Percentiles rank a stretch among this genome's conserved stretches.
phyloP scores from a whole-genome alignment of 148 eudicot genomes.

The Rhododendron kiyosumense region DNA sequence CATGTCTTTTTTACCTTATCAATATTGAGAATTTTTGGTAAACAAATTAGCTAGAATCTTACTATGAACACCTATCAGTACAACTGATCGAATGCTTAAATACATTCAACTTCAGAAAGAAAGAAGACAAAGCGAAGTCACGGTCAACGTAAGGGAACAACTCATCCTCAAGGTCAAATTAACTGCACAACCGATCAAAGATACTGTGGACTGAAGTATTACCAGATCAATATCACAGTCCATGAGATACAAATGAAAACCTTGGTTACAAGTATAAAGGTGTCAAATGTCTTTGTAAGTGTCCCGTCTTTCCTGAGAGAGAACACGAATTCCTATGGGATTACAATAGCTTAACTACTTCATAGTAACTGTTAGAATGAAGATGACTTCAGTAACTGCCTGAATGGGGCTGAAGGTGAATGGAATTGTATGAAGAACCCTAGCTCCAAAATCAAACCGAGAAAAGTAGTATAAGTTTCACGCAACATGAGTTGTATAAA shows the following conservation, averaged over 20 bases:
- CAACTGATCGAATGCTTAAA: not conserved
- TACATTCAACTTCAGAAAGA: not conserved
- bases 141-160: not conserved
- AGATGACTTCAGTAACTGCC: not conserved
- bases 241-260: not conserved
- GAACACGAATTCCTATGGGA: not conserved
- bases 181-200: not conserved
- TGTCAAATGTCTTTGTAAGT: not conserved
- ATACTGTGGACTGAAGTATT: not conserved
- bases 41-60: too few species aligned
- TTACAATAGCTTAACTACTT: not conserved
- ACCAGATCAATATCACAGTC: not conserved
- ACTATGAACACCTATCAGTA: not conserved
- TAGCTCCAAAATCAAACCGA: not conserved
- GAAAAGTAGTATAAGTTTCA: not conserved
- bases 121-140: not conserved
- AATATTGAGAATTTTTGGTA: too few species aligned
- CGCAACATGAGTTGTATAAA: not conserved
- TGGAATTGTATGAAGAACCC: not conserved
- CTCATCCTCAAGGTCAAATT: not conserved
- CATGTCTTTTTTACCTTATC: too few species aligned
- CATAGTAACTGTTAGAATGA: not conserved
- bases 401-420: not conserved
- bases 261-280: not conserved
- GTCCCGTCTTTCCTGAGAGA: not conserved